Evolutionary conservation across 208 protist species (phyloP), one percentile per base, ranked within the genome.

Genomic region (Borovskyia barvae): DNA sequence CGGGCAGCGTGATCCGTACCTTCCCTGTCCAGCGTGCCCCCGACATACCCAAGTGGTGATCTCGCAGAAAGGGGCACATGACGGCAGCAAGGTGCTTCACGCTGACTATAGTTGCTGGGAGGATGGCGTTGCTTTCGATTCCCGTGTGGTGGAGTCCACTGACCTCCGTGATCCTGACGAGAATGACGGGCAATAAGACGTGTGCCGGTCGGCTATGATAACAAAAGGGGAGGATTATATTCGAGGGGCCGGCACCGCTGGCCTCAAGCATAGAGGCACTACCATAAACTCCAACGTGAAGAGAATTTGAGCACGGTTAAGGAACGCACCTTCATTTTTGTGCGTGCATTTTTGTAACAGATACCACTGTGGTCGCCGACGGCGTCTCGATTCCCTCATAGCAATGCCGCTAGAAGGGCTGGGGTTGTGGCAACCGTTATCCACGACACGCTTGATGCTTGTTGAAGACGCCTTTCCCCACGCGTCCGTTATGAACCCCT

Each of bases 151-250:
- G 25, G 77, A 87, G 25, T 68, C 69, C 4, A 80, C 68, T 2
- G 87, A 94, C 50, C 51, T 94, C 30, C 83, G 87, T n/a, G 87
- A 94, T 48, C 87, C 87, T 0, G 87, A 94, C 58, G 79, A 91
- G 41, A 85, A 91, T 63, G 81, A 83, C 14, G 87, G 79, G 1
- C 42, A 68, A 29, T 77, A 52, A 35, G 7, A 5, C 14, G 35
- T 14, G 24, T 17, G n/a, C 20, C 12, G 29, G n/a, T 50, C 3
- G 3, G 3, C 35, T 29, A 2, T 20, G 22, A 22, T 50, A 14
- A 50, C 35, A 32, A n/a, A 32, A 8, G 45, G 8, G n/a, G 3
- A 28, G n/a, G 29, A 12, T n/a, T n/a, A n/a, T n/a, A n/a, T n/a
- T n/a, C n/a, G n/a, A n/a, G n/a, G n/a, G n/a, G n/a, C n/a, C n/a